These are phyloP conservation scores for Agapanthus africanus DNA, from an alignment of 106 monocot species.

Conservation along the genomic window DNA sequence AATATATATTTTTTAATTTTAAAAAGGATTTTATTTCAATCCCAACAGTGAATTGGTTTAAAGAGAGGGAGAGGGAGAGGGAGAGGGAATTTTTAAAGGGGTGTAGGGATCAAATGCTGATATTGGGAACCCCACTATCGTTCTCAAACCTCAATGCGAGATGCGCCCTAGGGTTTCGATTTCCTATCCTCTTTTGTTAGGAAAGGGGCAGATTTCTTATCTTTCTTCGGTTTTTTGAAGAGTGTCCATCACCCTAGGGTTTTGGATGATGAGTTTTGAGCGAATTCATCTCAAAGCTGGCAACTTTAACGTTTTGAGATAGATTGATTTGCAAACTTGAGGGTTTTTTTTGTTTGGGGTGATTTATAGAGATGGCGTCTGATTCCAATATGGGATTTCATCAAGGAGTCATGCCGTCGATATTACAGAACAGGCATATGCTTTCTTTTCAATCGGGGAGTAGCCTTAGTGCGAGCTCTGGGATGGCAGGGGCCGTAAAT, in stretches of 20 bases:
- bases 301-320: no score
- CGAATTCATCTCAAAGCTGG: neutral
- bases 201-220: neutral
- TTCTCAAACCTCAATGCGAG: neutral
- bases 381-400: conserved; percentile 14
- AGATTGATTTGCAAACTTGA: neutral
- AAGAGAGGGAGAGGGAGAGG: no score
- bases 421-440: conserved; percentile 3
- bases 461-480: neutral
- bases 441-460: conserved; percentile 18
- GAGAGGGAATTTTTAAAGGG: neutral
- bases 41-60: neutral
- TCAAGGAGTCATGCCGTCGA: conserved; percentile 6
- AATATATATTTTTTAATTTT: neutral
- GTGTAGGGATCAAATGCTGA: neutral
- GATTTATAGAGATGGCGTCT: conserved; percentile 3
- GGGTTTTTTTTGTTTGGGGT: neutral
- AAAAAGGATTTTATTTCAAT: neutral
- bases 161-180: neutral
- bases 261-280: neutral
- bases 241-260: neutral
- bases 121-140: conserved; percentile 6
- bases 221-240: neutral
- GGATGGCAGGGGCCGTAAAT: conserved; percentile 3
- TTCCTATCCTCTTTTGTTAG: neutral